Percentiles rank a stretch among this genome's conserved stretches.
phyloP scores from a whole-genome alignment of 345 rosid genomes.

The Syzygium aromaticum region DNA sequence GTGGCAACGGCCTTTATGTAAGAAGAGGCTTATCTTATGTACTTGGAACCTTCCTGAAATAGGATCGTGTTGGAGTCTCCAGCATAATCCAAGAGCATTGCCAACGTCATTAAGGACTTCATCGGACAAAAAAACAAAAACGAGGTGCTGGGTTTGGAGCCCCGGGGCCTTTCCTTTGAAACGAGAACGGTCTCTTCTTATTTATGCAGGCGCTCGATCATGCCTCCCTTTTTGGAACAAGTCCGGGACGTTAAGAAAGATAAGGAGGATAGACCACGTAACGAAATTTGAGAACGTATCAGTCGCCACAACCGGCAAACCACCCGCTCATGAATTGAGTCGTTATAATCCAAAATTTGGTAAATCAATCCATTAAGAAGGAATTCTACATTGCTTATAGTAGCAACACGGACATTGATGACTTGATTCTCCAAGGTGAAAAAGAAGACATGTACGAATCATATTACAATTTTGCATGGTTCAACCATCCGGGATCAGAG shows the following conservation, averaged over 20 bases:
- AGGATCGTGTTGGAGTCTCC: not conserved
- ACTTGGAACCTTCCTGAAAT: not conserved
- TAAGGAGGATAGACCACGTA: accelerated
- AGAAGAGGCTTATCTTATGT: not conserved
- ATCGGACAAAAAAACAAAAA: not conserved
- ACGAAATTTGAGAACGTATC: not conserved
- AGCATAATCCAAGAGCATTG: not conserved
- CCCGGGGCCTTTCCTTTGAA: not conserved
- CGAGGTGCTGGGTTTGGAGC: not conserved
- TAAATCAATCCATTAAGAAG: not conserved
- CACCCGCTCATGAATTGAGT: not conserved
- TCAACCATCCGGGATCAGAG: not conserved
- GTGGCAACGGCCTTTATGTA: too few relatives aligned
- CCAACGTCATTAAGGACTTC: not conserved
- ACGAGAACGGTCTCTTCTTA: not conserved
- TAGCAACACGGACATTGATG: not conserved
- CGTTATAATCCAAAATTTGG: not conserved
- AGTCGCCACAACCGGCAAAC: not conserved
- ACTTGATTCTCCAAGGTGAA: not conserved
- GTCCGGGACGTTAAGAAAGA: not conserved
- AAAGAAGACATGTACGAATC: not conserved
- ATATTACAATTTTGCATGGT: not conserved
- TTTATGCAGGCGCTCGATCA: not conserved
- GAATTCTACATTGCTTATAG: not conserved
- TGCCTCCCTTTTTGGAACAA: not conserved